Evolutionary conservation across 768 basidiomycete genomes (phyloP), one percentile per base, ranked within the genome.

Genomic region (Russula sp.): DNA sequence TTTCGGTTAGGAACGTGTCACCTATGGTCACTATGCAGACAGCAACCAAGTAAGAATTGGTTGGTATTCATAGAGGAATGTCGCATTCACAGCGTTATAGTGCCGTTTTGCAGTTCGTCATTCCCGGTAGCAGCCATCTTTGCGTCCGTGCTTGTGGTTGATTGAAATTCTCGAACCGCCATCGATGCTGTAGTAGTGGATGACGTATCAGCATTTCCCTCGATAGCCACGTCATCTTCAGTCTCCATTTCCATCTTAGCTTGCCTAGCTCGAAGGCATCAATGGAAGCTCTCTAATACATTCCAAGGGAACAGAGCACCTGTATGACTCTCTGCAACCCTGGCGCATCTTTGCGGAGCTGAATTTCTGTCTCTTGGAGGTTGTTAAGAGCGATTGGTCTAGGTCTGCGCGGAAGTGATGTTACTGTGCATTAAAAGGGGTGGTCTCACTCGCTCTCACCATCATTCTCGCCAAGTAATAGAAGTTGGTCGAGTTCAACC

Each of bases 401-500:
- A 92, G 68, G 4, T 72, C 91, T 92, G 58, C n/a, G 61, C 57
- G 42, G 58, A 63, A n/a, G 45, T 20, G 22, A 42, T 37, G 32
- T 45, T 48, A 35, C 32, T 37, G 37, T 20, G 5, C 57, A 48
- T 44, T 16, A 20, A 31, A 50, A 13, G 27, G 31, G 47, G 47
- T 6, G 37, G 40, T 52, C 52, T 18, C 31, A 27, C 20, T 55
- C 20, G n/a, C 13, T 61, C 83, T 72, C 69, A 93, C 92, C 80
- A 67, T 81, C 72, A 70, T 85, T 79, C 68, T 91, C 91, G 5
- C 87, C 88, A 2, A 96, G 76, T 60, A 84, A 68, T 51, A 81
- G 76, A n/a, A 96, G 73, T 60, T 80, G 80, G 34, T 80, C 81
- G 14, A 77, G 63, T 3, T 77, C 70, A 4, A 91, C 76, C 77